These are phyloP conservation scores for Geum urbanum DNA, from an alignment of 306 rosid species.

Conservation along the genomic window DNA sequence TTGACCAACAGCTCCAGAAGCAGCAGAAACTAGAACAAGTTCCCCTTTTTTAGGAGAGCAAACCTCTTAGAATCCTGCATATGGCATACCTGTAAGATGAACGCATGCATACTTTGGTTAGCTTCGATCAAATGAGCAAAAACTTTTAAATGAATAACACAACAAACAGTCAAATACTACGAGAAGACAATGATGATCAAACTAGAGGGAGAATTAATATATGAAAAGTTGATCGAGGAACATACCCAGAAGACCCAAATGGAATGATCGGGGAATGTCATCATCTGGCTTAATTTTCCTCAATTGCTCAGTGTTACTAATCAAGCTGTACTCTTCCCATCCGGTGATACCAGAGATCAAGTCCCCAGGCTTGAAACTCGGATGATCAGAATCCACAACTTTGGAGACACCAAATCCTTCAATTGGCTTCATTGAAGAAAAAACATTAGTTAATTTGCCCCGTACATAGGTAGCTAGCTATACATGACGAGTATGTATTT, in stretches of 20 bases:
- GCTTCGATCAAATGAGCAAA: slow-evolving; percentile 11
- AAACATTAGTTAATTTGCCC: no score
- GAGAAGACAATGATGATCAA: no score
- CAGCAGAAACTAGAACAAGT: slow-evolving; percentile 43
- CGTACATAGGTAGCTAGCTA: no score
- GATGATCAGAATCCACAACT: slow-evolving; percentile 42
- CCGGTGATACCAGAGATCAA: slow-evolving; percentile 33
- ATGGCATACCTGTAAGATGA: slow-evolving; percentile 37
- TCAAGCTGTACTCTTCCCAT: slow-evolving; percentile 54
- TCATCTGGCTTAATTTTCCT: slow-evolving; percentile 34
- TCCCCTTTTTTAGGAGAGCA: slow-evolving; percentile 48
- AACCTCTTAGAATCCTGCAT: slow-evolving; percentile 43
- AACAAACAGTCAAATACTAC: no score
- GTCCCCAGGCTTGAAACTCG: slow-evolving; percentile 47
- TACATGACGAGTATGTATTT: no score
- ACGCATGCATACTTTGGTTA: background rate
- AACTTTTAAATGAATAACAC: no score
- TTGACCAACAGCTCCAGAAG: slow-evolving; percentile 53
- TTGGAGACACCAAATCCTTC: slow-evolving; percentile 50
- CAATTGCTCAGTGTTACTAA: slow-evolving; percentile 24
- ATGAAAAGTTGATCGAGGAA: background rate
- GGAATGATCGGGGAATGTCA: slow-evolving; percentile 42
- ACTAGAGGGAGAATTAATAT: no score
- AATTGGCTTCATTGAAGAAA: slow-evolving; percentile 29
- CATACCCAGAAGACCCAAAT: slow-evolving; percentile 58